Evolutionary conservation across 2,329 filamentous ascomycete species (phyloP).

Genomic region (Aspergillus pseudonomiae): DNA sequence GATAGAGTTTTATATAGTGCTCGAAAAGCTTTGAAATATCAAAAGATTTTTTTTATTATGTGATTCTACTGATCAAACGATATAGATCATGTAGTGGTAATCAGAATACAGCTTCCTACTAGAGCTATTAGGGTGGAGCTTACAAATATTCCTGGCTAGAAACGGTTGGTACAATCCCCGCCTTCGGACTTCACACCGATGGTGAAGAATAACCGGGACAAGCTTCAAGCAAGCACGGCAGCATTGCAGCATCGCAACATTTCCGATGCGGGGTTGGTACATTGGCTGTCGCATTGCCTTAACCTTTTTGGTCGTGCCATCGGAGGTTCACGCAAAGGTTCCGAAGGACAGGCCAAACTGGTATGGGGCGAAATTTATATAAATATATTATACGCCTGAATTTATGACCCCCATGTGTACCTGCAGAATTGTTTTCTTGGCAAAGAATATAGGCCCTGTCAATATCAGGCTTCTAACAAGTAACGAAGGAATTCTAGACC

Average conservation of each 20-base stretch:
- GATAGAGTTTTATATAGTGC: too few relatives aligned
- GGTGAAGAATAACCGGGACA: background rate
- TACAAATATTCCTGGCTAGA: too few relatives aligned
- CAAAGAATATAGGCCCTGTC: background rate
- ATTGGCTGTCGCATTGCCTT: background rate
- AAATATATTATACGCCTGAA: too few relatives aligned
- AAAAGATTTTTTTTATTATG: too few relatives aligned
- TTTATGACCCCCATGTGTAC: background rate
- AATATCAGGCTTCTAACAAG: too few relatives aligned
- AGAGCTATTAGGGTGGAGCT: too few relatives aligned
- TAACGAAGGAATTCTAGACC: background rate
- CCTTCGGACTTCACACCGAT: background rate
- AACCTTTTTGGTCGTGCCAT: background rate
- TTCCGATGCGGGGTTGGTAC: slow-evolving; percentile 18
- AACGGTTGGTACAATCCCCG: background rate
- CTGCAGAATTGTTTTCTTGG: background rate
- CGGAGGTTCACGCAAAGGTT: background rate
- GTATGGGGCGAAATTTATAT: background rate
- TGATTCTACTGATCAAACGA: too few relatives aligned
- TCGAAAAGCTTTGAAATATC: too few relatives aligned
- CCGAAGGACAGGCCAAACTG: background rate
- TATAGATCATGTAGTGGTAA: too few relatives aligned
- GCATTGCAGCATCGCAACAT: slow-evolving; percentile 7
- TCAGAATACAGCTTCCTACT: too few relatives aligned
- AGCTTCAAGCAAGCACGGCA: background rate